Evolutionary conservation across 371 early-diverging fungal genomes (phyloP).

Genomic region (Dichotomocladium elegans): DNA sequence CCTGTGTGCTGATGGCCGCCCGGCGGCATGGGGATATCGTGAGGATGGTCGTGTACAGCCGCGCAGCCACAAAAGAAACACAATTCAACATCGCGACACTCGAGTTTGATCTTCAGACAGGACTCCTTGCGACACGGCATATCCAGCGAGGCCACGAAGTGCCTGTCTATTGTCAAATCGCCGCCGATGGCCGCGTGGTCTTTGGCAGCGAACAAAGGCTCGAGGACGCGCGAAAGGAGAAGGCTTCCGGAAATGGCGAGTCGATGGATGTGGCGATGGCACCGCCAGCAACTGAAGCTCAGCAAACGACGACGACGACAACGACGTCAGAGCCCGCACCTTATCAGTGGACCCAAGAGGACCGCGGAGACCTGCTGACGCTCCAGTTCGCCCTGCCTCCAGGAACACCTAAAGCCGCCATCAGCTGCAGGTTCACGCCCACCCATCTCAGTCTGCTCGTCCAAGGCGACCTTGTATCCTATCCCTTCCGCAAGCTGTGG

Average conservation of each 20-base stretch:
- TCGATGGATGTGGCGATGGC: conserved; percentile 18
- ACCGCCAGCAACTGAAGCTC: conserved; percentile 10
- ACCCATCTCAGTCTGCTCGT: conserved; percentile 51
- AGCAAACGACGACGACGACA: neutral
- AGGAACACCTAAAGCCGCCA: conserved; percentile 45
- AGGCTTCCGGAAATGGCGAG: no score
- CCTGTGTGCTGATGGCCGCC: conserved; percentile 33
- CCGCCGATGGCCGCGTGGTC: conserved; percentile 42
- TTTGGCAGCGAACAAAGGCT: conserved; percentile 56
- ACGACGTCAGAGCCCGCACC: conserved; percentile 16
- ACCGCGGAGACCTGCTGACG: conserved; percentile 58
- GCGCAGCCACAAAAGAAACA: conserved; percentile 14
- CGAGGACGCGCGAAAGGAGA: no score
- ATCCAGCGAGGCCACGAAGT: conserved; percentile 60
- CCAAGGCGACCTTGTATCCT: conserved; percentile 17
- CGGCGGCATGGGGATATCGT: conserved; percentile 18
- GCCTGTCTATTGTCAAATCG: conserved; percentile 59
- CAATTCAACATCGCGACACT: conserved; percentile 44
- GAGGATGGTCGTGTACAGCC: conserved; percentile 32
- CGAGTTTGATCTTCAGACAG: conserved; percentile 25
- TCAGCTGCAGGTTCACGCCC: conserved; percentile 52
- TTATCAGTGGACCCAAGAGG: conserved; percentile 75
- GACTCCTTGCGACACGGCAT: conserved; percentile 22
- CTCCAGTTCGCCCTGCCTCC: conserved; percentile 56
- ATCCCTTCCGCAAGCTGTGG: conserved; percentile 35